phyloP scores from a whole-genome alignment of 2,329 filamentous ascomycete species.

The Graphilbum ipis-grandicollis region DNA sequence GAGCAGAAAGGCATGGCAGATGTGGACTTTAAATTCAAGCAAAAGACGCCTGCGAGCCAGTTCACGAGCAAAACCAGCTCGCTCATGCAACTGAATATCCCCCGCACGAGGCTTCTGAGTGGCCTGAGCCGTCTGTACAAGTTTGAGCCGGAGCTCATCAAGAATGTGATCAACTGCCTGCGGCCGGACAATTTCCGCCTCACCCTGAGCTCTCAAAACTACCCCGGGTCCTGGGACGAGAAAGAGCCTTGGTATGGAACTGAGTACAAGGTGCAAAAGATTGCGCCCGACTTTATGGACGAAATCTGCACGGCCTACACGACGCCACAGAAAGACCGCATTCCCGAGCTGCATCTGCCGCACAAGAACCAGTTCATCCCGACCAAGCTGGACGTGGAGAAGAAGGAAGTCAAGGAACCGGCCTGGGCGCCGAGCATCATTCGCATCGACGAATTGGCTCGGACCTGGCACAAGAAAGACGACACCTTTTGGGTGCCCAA shows the following conservation, averaged over 20 bases:
- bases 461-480: constrained; percentile 97
- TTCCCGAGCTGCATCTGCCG: constrained; percentile 64
- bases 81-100: constrained; percentile 81
- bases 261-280: constrained; percentile 70
- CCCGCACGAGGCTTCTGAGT: constrained; percentile 76
- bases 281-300: constrained; percentile 57
- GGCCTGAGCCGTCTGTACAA: constrained; percentile 58
- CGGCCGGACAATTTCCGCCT: constrained; percentile 81
- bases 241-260: constrained; percentile 98
- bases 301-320: constrained; percentile 50
- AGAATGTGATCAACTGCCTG: constrained; percentile 53
- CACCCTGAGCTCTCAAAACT: constrained; percentile 65
- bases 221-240: constrained; percentile 67
- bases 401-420: constrained; percentile 70
- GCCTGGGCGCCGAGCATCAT: constrained; percentile 62
- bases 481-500: constrained; percentile 98
- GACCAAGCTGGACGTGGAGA: constrained; percentile 81
- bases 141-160: constrained; percentile 65
- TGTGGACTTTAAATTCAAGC: constrained; percentile 86
- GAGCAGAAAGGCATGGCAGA: constrained; percentile 84
- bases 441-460: constrained; percentile 61
- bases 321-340: constrained; percentile 38
- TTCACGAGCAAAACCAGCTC: constrained; percentile 76
- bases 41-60: constrained; percentile 76
- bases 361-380: constrained; percentile 94